Conservation (phyloP, 2,329 filamentous ascomycete species). For the Cordyceps cateniannulata region DNA sequence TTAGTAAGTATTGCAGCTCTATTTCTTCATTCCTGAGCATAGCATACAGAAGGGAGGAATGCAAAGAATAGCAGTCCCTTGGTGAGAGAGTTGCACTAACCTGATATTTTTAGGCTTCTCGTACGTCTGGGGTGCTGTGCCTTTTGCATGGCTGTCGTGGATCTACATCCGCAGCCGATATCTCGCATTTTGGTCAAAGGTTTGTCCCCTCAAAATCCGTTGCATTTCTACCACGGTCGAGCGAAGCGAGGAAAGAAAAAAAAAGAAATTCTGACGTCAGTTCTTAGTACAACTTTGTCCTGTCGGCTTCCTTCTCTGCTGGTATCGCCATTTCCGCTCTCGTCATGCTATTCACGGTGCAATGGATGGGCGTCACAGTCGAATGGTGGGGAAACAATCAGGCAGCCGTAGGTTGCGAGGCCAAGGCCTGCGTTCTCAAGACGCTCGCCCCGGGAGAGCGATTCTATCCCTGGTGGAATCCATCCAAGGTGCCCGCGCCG, state of each 20-base stretch:
- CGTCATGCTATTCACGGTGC: conserved; percentile 41
- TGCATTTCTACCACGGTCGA: no score
- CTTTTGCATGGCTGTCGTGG: conserved; percentile 40
- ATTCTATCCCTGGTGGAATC: conserved; percentile 23
- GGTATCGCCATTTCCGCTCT: conserved; percentile 41
- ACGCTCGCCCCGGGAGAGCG: conserved; percentile 18
- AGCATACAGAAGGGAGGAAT: no score
- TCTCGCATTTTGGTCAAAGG: conserved; percentile 41
- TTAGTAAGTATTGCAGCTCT: no score
- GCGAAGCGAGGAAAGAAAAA: neutral
- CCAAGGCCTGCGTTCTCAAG: conserved; percentile 17
- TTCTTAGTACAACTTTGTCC: conserved; percentile 36
- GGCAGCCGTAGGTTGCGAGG: conserved; percentile 19
- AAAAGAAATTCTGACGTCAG: neutral
- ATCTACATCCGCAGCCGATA: conserved; percentile 38
- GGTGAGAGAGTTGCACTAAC: no score
- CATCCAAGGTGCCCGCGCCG: conserved; percentile 16
- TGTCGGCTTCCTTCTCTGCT: conserved; percentile 38
- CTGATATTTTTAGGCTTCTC: no score
- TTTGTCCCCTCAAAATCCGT: no score
- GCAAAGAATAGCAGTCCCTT: no score
- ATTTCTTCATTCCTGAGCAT: no score
- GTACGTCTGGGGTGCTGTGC: no score
- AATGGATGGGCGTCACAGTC: conserved; percentile 30
- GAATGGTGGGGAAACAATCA: conserved; percentile 40